Conservation (phyloP, 2,329 filamentous ascomycete species). For the Rhynchosporium secalis region DNA sequence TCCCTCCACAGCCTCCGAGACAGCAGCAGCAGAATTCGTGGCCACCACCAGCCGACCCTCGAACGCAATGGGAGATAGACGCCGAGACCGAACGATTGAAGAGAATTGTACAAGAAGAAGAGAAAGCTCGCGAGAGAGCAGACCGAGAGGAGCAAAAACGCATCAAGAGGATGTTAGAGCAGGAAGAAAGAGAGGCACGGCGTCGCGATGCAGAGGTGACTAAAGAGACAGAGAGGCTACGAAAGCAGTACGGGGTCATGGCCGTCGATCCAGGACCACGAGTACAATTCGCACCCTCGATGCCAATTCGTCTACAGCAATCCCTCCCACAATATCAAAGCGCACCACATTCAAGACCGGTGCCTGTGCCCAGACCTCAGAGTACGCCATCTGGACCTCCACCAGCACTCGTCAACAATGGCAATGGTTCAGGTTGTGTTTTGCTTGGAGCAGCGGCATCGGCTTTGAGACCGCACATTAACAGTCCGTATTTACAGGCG, state of each 20-base stretch:
- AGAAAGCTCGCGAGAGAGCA: conserved; percentile 52
- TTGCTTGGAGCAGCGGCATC: conserved; percentile 11
- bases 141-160: conserved; percentile 58
- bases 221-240: conserved; percentile 79
- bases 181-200: conserved; percentile 62
- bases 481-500: conserved; percentile 35
- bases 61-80: conserved; percentile 55
- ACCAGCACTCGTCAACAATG: conserved; percentile 6
- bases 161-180: conserved; percentile 65
- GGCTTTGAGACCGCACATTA: conserved; percentile 14
- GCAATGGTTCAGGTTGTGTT: conserved; percentile 1
- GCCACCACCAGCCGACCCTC: conserved; percentile 34
- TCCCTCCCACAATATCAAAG: conserved; percentile 31
- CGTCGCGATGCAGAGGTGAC: conserved; percentile 62
- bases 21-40: conserved; percentile 26
- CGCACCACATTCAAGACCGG: conserved; percentile 35
- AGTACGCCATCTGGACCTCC: conserved; percentile 30
- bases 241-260: conserved; percentile 60
- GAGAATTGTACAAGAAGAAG: conserved; percentile 48
- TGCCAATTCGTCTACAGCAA: conserved; percentile 22
- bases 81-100: conserved; percentile 75
- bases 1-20: conserved; percentile 22
- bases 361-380: conserved; percentile 33
- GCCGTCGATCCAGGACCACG: conserved; percentile 12
- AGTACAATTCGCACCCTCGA: conserved; percentile 25